These are phyloP conservation scores for Gaeumannomyces sp. DNA, from an alignment of 2,329 filamentous ascomycete genomes.

Conservation along the genomic window DNA sequence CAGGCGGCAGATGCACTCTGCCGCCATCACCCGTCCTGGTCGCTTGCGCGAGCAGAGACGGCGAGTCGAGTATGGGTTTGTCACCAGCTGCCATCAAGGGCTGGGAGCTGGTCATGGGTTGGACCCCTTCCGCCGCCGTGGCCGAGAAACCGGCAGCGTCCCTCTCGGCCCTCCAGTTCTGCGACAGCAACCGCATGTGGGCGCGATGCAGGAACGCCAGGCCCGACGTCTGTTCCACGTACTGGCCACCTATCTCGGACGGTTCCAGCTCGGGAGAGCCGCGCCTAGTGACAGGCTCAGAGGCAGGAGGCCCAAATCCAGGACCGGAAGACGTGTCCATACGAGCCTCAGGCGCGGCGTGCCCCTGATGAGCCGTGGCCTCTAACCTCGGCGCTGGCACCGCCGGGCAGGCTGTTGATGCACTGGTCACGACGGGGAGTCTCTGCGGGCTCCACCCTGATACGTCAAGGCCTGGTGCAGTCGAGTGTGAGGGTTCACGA, in stretches of 20 bases:
- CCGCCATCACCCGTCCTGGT: not conserved
- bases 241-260: conserved; percentile 42
- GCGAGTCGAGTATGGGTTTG: conserved; percentile 21
- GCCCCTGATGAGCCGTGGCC: no score
- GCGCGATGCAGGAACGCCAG: conserved; percentile 50
- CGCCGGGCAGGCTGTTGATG: no score
- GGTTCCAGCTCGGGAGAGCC: conserved; percentile 25
- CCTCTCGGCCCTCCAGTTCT: conserved; percentile 18
- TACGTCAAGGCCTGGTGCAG: no score
- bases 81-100: conserved; percentile 23
- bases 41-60: conserved; percentile 6
- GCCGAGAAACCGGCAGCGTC: not conserved
- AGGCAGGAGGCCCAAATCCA: conserved; percentile 11
- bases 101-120: conserved; percentile 17
- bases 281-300: conserved; percentile 15
- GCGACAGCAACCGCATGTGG: conserved; percentile 42
- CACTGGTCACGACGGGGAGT: no score
- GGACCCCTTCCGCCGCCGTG: conserved; percentile 20
- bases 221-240: conserved; percentile 49
- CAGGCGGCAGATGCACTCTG: conserved; percentile 16
- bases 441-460: not conserved
- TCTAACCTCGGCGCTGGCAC: no score
- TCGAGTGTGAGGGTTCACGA: no score
- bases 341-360: not conserved
- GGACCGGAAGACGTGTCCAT: not conserved